Conservation (phyloP, 163 green algal species). For the Dunaliella salina region DNA sequence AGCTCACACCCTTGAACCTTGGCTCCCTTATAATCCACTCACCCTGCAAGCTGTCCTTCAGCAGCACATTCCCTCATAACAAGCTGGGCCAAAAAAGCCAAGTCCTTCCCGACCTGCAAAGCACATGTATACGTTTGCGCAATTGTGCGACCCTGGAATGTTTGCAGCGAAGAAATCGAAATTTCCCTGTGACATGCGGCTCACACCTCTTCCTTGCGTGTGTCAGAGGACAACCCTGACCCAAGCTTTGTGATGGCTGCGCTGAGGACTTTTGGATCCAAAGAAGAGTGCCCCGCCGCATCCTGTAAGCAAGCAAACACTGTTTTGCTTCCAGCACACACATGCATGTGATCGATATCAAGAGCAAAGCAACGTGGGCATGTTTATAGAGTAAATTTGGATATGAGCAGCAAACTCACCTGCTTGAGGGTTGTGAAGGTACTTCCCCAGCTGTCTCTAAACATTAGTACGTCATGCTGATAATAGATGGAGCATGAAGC, state of each 20-base stretch:
- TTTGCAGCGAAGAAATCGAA: no score
- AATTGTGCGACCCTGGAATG: no score
- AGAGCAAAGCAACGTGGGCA: no score
- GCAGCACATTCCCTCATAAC: not conserved
- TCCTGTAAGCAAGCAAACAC: not conserved
- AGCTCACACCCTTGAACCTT: not conserved
- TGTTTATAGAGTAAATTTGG: no score
- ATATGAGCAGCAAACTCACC: no score
- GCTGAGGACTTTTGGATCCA: not conserved
- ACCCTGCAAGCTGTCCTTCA: not conserved
- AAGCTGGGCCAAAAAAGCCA: conserved; percentile 33
- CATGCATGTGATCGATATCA: no score
- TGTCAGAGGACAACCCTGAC: not conserved
- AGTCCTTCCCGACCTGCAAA: conserved; percentile 28
- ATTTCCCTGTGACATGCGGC: no score
- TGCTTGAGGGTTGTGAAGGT: not conserved
- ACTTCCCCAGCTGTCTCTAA: not conserved
- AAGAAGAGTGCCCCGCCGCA: not conserved
- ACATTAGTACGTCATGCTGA: no score
- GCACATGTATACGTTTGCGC: no score
- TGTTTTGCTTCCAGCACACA: no score
- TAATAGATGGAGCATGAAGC: no score
- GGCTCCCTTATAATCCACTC: not conserved
- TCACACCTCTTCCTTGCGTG: not conserved
- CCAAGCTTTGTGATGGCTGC: not conserved